A percentile compares a stretch with the other conserved stretches of the same genome.
phyloP scores from a whole-genome alignment of 495 filamentous ascomycete species.

The Neurospora sp. region DNA sequence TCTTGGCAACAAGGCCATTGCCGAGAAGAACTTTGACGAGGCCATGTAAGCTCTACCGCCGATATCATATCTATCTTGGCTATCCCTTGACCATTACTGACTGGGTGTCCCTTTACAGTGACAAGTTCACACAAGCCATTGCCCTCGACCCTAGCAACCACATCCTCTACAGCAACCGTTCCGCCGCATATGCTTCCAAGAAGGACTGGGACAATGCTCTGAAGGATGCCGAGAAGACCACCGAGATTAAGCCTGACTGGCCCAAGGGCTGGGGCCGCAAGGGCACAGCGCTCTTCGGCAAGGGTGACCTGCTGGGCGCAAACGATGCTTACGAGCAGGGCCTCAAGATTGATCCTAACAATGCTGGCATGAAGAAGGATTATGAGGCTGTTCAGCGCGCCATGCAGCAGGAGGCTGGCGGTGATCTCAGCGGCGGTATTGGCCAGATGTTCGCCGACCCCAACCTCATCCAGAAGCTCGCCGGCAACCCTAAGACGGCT shows the following conservation, averaged over 20 bases:
- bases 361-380: slow-evolving; percentile 86
- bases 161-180: slow-evolving; percentile 95
- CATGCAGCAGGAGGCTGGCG: slow-evolving; percentile 65
- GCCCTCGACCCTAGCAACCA: slow-evolving; percentile 82
- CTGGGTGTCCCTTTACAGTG: slow-evolving; percentile 38
- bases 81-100: neutral
- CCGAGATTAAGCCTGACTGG: slow-evolving; percentile 94
- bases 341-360: slow-evolving; percentile 79
- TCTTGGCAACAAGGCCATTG: slow-evolving; percentile 95
- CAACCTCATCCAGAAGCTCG: slow-evolving; percentile 77
- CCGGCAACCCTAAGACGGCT: slow-evolving; percentile 87
- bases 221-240: slow-evolving; percentile 85
- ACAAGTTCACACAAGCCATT: slow-evolving; percentile 91
- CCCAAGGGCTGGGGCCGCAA: slow-evolving; percentile 91
- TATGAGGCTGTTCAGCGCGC: slow-evolving; percentile 73
- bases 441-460: slow-evolving; percentile 92
- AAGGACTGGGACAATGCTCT: slow-evolving; percentile 76
- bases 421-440: slow-evolving; percentile 63
- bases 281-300: slow-evolving; percentile 79
- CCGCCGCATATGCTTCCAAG: slow-evolving; percentile 89
- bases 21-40: slow-evolving; percentile 89
- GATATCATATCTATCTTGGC: neutral
- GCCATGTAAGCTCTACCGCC: slow-evolving; percentile 65
- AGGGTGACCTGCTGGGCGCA: slow-evolving; percentile 74
- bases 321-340: slow-evolving; percentile 86